A percentile compares a stretch with the other conserved stretches of the same genome.
phyloP scores from a whole-genome alignment of 768 basidiomycete species.

The Tulasnella sp. region DNA sequence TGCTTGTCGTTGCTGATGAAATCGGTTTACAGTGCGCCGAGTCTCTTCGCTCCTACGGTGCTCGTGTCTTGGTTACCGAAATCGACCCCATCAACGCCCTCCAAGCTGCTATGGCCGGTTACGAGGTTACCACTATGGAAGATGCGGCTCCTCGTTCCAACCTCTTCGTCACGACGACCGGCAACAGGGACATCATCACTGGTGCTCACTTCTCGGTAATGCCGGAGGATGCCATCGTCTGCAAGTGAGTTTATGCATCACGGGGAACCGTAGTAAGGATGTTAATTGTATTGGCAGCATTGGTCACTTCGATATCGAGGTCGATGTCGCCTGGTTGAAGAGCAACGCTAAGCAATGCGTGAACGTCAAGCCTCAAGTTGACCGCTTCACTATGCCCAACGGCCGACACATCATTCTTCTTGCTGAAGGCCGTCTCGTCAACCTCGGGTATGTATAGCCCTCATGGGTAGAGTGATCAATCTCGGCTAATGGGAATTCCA shows the following conservation, averaged over 20 bases:
- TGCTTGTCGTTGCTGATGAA: background rate
- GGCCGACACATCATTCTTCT: conserved; percentile 96
- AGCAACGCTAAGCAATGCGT: conserved; percentile 72
- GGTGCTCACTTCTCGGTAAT: conserved; percentile 86
- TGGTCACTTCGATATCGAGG: conserved; percentile 58
- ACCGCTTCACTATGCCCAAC: conserved; percentile 87
- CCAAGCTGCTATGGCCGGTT: conserved; percentile 99
- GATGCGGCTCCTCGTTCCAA: conserved; percentile 86
- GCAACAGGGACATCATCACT: conserved; percentile 96
- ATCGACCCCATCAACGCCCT: conserved; percentile 99
- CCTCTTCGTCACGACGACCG: conserved; percentile 96
- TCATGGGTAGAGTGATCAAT: background rate
- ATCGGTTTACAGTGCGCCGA: conserved; percentile 75
- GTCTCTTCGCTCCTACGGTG: conserved; percentile 93
- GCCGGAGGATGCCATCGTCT: conserved; percentile 98
- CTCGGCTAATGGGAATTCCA: background rate
- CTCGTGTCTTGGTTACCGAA: conserved; percentile 93
- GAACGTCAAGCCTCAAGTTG: conserved; percentile 99
- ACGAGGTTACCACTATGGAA: conserved; percentile 98
- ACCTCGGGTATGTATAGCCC: conserved; percentile 67
- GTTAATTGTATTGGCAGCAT: conserved; percentile 48
- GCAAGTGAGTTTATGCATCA: conserved; percentile 60
- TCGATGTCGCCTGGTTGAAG: conserved; percentile 99
- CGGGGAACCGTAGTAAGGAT: background rate
- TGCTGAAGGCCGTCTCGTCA: conserved; percentile 98